phyloP scores from a whole-genome alignment of 345 rosid genomes.

The Balakata baccata region DNA sequence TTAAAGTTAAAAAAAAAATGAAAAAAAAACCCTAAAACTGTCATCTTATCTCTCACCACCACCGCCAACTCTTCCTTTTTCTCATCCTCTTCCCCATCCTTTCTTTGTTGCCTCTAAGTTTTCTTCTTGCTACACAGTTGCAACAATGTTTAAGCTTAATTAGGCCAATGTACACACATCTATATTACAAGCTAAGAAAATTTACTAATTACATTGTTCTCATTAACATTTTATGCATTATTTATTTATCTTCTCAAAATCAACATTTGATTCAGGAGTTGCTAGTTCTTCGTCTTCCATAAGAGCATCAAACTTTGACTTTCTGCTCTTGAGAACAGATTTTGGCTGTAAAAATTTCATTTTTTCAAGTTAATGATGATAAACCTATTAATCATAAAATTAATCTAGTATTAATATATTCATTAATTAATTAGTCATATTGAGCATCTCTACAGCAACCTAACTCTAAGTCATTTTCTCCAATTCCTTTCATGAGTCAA shows the following conservation, averaged over 20 bases:
- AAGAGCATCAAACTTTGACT: constrained; percentile 61
- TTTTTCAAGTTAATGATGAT: too few relatives aligned
- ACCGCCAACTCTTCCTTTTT: constrained; percentile 63
- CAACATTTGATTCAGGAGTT: constrained; percentile 43
- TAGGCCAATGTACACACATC: too few relatives aligned
- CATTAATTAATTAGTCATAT: constrained; percentile 32
- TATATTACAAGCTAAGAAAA: too few relatives aligned
- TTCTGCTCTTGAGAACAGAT: constrained; percentile 73
- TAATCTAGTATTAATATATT: background rate
- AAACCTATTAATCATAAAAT: background rate
- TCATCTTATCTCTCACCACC: too few relatives aligned
- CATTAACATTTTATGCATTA: constrained; percentile 42
- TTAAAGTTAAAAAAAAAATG: too few relatives aligned
- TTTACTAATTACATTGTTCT: constrained; percentile 49
- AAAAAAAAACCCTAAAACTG: too few relatives aligned
- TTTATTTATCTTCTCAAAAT: constrained; percentile 42
- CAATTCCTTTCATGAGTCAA: constrained; percentile 89
- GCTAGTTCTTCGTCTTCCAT: constrained; percentile 53
- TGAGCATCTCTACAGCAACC: constrained; percentile 82
- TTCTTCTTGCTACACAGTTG: constrained; percentile 19
- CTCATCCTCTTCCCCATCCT: constrained; percentile 62
- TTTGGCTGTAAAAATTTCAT: constrained; percentile 61
- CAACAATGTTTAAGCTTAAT: too few relatives aligned
- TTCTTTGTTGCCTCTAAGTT: constrained; percentile 40
- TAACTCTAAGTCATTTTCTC: constrained; percentile 94